Evolutionary conservation across 164 flowering plant species (phyloP).

Genomic region (Sedum album): DNA sequence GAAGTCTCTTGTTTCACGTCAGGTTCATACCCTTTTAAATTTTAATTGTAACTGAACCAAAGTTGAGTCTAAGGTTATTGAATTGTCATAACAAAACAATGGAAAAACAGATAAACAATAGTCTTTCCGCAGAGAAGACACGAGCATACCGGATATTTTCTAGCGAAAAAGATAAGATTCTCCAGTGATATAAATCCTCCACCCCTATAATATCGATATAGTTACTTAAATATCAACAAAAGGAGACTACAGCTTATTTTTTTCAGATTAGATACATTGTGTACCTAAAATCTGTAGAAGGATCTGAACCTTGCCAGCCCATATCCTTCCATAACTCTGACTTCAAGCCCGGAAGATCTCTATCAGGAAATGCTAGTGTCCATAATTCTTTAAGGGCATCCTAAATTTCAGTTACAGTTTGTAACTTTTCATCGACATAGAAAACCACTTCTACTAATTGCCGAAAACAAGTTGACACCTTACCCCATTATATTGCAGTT

Average conservation of each 20-base stretch:
- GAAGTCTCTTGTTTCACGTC: not conserved
- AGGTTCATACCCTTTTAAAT: not conserved
- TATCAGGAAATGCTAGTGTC: constrained; percentile 76
- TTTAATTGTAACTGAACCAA: not conserved
- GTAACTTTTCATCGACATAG: not conserved
- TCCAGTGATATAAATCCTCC: constrained; percentile 89
- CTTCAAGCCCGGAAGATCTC: constrained; percentile 68
- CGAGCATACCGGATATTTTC: constrained; percentile 64
- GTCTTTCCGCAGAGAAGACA: not conserved
- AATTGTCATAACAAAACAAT: not conserved
- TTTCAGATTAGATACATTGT: not conserved
- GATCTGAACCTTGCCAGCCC: constrained; percentile 99
- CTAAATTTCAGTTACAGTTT: constrained; percentile 26
- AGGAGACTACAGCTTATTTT: not conserved
- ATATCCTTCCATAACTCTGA: constrained; percentile 95
- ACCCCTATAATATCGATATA: constrained; percentile 49
- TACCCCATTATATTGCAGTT: too few relatives aligned
- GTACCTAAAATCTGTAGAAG: constrained; percentile 95
- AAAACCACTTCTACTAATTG: too few relatives aligned
- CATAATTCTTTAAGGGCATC: constrained; percentile 84
- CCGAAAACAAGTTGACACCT: too few relatives aligned
- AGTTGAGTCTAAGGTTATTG: too few relatives aligned
- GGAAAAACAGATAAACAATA: not conserved
- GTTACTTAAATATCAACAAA: not conserved
- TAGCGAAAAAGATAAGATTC: constrained; percentile 81